Percentiles rank a stretch among this genome's conserved stretches.
phyloP scores from a whole-genome alignment of 441 rosid species.

The Syzygium syzygioides region DNA sequence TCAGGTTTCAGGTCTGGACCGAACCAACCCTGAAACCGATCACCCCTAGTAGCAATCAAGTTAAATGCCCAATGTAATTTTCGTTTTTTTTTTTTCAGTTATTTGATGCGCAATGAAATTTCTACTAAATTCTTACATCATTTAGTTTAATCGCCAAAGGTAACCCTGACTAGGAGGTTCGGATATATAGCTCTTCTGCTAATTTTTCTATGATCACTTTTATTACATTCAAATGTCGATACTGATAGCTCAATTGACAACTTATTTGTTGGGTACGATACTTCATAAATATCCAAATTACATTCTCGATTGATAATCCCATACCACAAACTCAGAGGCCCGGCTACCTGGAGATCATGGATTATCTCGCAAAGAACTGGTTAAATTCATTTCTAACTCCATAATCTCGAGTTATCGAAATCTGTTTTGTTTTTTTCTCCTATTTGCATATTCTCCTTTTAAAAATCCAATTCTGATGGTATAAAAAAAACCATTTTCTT shows the following conservation, averaged over 20 bases:
- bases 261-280: neutral
- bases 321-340: accelerated
- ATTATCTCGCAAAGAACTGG: neutral
- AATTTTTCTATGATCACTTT: neutral
- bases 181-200: neutral
- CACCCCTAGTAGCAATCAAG: too few species aligned
- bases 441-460: neutral
- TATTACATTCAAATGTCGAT: neutral
- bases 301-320: neutral
- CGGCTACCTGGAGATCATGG: neutral
- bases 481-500: neutral
- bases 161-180: neutral
- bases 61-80: too few species aligned
- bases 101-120: neutral
- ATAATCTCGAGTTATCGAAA: neutral
- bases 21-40: too few species aligned
- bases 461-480: neutral
- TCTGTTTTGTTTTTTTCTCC: neutral
- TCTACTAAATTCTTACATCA: neutral
- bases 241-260: neutral
- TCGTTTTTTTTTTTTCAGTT: too few species aligned
- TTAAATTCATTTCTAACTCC: neutral
- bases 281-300: neutral
- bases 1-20: too few species aligned
- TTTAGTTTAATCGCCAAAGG: neutral